Percentiles rank a stretch among this genome's conserved stretches.
These are phyloP conservation scores for Spergularia bocconei DNA, from an alignment of 148 eudicot species.

Conservation along the genomic window DNA sequence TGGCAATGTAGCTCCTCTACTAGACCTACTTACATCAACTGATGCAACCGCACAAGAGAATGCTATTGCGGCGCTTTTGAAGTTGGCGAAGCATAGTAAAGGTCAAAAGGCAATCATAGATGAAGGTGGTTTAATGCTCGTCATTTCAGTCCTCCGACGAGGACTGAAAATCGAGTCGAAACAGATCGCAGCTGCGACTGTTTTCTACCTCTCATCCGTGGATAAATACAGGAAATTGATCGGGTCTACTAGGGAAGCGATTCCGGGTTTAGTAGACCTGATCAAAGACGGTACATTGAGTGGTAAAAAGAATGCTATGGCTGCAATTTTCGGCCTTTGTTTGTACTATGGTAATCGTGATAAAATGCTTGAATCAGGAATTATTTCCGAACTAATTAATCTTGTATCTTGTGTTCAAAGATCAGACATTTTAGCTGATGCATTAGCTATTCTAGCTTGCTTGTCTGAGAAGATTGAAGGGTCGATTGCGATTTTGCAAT, in stretches of 20 bases:
- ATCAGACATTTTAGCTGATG: conserved; percentile 49
- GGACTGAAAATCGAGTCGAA: conserved; percentile 52
- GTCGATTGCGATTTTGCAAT: conserved; percentile 38
- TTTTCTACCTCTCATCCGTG: conserved; percentile 64
- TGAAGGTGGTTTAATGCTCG: conserved; percentile 50
- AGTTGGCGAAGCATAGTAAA: conserved; percentile 60
- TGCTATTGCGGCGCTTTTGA: conserved; percentile 59
- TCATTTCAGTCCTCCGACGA: conserved; percentile 39
- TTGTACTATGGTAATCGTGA: conserved; percentile 44
- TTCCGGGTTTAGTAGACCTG: conserved; percentile 51
- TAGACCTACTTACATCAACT: conserved; percentile 48
- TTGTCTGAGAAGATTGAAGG: conserved; percentile 58
- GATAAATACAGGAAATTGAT: conserved; percentile 49
- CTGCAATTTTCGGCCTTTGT: conserved; percentile 58
- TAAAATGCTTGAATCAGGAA: conserved; percentile 43
- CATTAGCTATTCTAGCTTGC: conserved; percentile 52
- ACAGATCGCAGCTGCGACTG: conserved; percentile 69
- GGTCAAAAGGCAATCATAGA: conserved; percentile 67
- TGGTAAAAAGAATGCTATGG: conserved; percentile 72
- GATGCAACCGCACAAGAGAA: conserved; percentile 54
- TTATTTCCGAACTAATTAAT: conserved; percentile 42
- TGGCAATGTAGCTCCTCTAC: conserved; percentile 52
- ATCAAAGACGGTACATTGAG: conserved; percentile 50
- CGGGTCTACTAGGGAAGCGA: conserved; percentile 43
- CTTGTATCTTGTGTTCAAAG: conserved; percentile 37